Percentiles rank a stretch among this genome's conserved stretches.
These are phyloP conservation scores for Beauveria australis DNA, from an alignment of 2,329 filamentous ascomycete genomes.

Conservation along the genomic window DNA sequence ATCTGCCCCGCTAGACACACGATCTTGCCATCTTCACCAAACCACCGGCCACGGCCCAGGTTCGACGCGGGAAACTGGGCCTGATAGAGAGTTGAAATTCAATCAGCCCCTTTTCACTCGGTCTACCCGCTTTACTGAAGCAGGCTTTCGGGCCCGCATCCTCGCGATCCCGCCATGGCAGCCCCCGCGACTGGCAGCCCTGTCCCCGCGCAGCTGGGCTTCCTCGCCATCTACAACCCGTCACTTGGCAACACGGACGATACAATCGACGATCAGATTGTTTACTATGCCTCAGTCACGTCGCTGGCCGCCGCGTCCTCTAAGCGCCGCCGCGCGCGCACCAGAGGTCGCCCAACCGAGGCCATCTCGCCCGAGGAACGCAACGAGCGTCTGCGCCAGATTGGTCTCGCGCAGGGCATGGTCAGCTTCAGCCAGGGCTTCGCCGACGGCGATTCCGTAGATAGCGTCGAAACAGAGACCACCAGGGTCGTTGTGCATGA, in stretches of 20 bases:
- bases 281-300: slow-evolving; percentile 74
- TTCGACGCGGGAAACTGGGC: neutral
- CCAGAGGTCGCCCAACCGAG: slow-evolving; percentile 31
- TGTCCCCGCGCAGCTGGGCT: slow-evolving; percentile 73
- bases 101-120: neutral
- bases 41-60: neutral
- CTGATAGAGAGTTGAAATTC: neutral
- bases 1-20: slow-evolving; percentile 5
- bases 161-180: slow-evolving; percentile 4
- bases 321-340: slow-evolving; percentile 27
- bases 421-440: slow-evolving; percentile 88
- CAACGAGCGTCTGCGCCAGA: slow-evolving; percentile 83
- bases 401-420: slow-evolving; percentile 95
- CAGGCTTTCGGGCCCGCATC: neutral
- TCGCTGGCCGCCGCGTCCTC: slow-evolving; percentile 28
- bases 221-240: slow-evolving; percentile 92
- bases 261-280: slow-evolving; percentile 69
- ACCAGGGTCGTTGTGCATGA: slow-evolving; percentile 77
- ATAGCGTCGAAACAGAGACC: slow-evolving; percentile 86
- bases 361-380: slow-evolving; percentile 53
- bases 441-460: slow-evolving; percentile 65
- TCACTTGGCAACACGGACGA: slow-evolving; percentile 55
- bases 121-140: too few relatives aligned
- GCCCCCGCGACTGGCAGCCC: slow-evolving; percentile 17
- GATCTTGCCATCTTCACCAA: neutral